A percentile compares a stretch with the other conserved stretches of the same genome.
These are phyloP conservation scores for Athelia sp. DNA, from an alignment of 1,284 basidiomycete species.

Conservation along the genomic window DNA sequence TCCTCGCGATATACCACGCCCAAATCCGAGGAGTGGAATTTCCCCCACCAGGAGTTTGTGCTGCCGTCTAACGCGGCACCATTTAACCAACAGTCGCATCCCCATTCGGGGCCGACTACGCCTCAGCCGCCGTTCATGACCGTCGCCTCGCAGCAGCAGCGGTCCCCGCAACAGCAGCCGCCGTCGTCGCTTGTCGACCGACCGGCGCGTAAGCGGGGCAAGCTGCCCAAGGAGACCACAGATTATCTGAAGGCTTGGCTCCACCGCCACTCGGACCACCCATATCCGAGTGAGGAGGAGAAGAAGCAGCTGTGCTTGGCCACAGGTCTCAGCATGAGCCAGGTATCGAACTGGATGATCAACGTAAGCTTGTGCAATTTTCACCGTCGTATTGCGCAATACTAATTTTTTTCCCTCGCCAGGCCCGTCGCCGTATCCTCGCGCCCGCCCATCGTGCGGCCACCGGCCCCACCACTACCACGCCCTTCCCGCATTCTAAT, in stretches of 20 bases:
- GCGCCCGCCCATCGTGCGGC: constrained; percentile 73
- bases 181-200: constrained; percentile 64
- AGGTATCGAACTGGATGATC: constrained; percentile 91
- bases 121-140: constrained; percentile 39
- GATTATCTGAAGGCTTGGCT: constrained; percentile 90
- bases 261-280: constrained; percentile 83
- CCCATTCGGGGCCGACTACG: constrained; percentile 22
- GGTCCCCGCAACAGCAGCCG: constrained; percentile 45
- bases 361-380: constrained; percentile 52
- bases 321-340: constrained; percentile 82
- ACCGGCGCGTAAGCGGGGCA: constrained; percentile 75
- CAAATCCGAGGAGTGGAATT: constrained; percentile 37
- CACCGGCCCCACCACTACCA: constrained; percentile 68
- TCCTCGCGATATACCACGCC: constrained; percentile 12
- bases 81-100: no score
- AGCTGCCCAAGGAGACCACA: constrained; percentile 86
- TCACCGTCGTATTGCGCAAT: constrained; percentile 10
- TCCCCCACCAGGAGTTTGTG: constrained; percentile 25
- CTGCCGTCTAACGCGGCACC: constrained; percentile 8
- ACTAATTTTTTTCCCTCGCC: constrained; percentile 11
- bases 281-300: constrained; percentile 88
- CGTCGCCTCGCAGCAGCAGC: constrained; percentile 40
- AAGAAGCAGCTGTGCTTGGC: constrained; percentile 85
- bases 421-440: constrained; percentile 78
- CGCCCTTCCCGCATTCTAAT: constrained; percentile 52